These are phyloP conservation scores for Phoma herbarum DNA, from an alignment of 2,329 filamentous ascomycete genomes.

Conservation along the genomic window DNA sequence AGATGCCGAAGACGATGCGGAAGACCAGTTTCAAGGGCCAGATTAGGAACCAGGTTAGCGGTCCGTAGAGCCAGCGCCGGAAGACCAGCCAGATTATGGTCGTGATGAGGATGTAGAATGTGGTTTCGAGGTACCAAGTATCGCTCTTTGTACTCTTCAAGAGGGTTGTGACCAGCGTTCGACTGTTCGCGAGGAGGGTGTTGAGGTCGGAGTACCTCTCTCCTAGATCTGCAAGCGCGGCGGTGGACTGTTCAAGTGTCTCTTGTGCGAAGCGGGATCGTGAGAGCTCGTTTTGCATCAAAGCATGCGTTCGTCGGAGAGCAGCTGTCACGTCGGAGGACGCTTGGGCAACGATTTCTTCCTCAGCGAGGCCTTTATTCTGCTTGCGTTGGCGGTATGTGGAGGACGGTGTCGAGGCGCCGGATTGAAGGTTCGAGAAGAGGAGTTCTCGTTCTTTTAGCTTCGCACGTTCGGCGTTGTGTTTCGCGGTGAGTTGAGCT, in stretches of 20 bases:
- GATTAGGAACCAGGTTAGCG: slow-evolving; percentile 88
- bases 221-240: slow-evolving; percentile 79
- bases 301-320: slow-evolving; percentile 82
- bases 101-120: slow-evolving; percentile 79
- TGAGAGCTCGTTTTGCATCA: slow-evolving; percentile 84
- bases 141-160: slow-evolving; percentile 92
- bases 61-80: slow-evolving; percentile 84
- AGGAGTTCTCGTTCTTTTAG: slow-evolving; percentile 79
- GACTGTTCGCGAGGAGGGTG: slow-evolving; percentile 76
- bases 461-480: slow-evolving; percentile 76
- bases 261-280: slow-evolving; percentile 90
- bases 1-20: slow-evolving; percentile 64
- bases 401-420: slow-evolving; percentile 44
- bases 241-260: slow-evolving; percentile 83
- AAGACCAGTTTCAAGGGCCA: slow-evolving; percentile 77
- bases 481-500: slow-evolving; percentile 81
- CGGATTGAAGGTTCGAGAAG: slow-evolving; percentile 69
- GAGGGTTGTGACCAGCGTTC: slow-evolving; percentile 78
- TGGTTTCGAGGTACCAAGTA: slow-evolving; percentile 95
- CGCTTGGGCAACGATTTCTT: slow-evolving; percentile 77
- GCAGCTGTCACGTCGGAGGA: slow-evolving; percentile 85
- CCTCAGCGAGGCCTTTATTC: slow-evolving; percentile 67
- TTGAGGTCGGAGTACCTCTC: slow-evolving; percentile 85
- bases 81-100: slow-evolving; percentile 90
- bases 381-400: slow-evolving; percentile 49